Evolutionary conservation across 495 filamentous ascomycete species (phyloP), one percentile per base, ranked within the genome.

Genomic region (Choiromyces venosus): DNA sequence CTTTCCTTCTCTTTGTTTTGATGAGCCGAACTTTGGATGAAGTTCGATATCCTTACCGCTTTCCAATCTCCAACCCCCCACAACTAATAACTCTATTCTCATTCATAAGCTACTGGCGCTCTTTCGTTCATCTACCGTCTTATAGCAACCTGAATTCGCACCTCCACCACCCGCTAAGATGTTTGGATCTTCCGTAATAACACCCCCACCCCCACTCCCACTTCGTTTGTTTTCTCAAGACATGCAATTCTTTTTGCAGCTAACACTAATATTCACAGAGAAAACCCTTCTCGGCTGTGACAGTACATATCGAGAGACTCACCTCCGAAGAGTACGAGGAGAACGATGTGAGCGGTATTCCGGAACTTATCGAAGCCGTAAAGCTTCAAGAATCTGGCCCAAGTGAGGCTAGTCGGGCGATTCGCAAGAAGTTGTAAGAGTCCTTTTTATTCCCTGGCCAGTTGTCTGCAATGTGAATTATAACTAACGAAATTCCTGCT

Each of bases 201-300:
- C 52, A 33, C 52, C n/a, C n/a, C 25, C 52, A 25, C n/a, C 52
- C 25, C 52, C 52, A 33, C 52, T 66, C 39, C n/a, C 21, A 29
- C 67, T 39, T 61, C 25, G 29, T 14, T 5, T 46, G 25, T 25
- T 37, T 42, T 67, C 65, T 66, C 36, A 10, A 29, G 16, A 19
- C 25, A 33, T 61, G 25, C 52, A 61, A 61, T 18, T 61, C 10
- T 4, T 33, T 3, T 33, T 29, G 10, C 18, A 61, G 52, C 52
- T 61, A 61, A 29, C 10, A 33, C 25, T 61, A 12, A 33, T 14
- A 61, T 61, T 6, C 0, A 25, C 73, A 94, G 90, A 92, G 93
- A 85, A 97, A 98, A 83, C 94, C 96, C 0, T 98, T 93, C 82
- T 90, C 96, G 71, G 93, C 96, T 14, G 89, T 98, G 74, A 96